Evolutionary conservation across 352 stramenopile species (phyloP), one percentile per base, ranked within the genome.

Genomic region (Pseudoperonospora humuli): DNA sequence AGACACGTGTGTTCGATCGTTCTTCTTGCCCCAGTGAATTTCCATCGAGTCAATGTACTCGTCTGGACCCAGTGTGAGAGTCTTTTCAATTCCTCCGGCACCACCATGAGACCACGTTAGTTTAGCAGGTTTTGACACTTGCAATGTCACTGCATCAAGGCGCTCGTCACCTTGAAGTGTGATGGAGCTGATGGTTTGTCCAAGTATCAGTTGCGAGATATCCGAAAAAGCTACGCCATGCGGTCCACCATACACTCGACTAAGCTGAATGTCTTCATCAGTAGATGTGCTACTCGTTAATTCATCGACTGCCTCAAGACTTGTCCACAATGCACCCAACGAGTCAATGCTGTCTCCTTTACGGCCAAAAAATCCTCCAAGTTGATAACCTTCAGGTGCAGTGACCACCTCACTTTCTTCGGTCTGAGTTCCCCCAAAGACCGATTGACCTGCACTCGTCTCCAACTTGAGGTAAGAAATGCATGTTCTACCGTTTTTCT

Each of bases 21-120:
- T 39, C 17, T 77, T 61, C 62, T 75, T 64, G n/a, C 15, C 70
- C 62, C 52, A 64, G 40, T 82, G 70, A 18, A 53, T 17, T 40
- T 82, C 67, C 32, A 77, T 56, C 0, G 50, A 57, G 7, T 31
- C 57, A 10, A 61, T 57, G 28, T 28, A 29, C 19, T 64, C 55
- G 5, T 56, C 64, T 4, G 43, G 31, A 24, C 41, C 58, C 0
- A 79, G 56, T 40, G 48, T 58, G 9, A 82, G 54, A n/a, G 53
- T 70, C 29, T 60, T 15, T 4, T 59, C 45, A 2, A 21, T 60
- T 41, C 70, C 70, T 11, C 64, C 70, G 2, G 10, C 39, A 17
- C 67, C 67, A 24, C 70, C 70, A 41, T 82, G 67, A 13, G 53
- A 31, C 38, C 70, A 50, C 0, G 52, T 63, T 9, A 32, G 7